These are phyloP conservation scores for Rhizopus stolonifer DNA, from an alignment of 371 early-diverging fungal genomes.

Conservation along the genomic window DNA sequence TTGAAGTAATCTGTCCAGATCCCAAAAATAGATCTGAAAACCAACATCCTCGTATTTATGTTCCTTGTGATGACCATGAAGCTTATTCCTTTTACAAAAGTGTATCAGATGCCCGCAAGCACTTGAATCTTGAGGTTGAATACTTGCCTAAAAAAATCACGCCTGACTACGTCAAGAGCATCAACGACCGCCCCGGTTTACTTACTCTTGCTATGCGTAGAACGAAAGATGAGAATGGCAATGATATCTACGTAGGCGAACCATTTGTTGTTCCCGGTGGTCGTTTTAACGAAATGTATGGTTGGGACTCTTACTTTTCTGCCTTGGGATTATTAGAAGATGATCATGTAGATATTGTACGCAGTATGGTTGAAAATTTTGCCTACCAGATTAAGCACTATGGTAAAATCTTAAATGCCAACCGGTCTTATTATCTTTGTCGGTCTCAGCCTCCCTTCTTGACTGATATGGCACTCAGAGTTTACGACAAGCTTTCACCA, in stretches of 20 bases:
- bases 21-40: conserved; percentile 80
- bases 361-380: conserved; percentile 94
- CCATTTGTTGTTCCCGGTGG: conserved; percentile 97
- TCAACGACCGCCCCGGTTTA: conserved; percentile 87
- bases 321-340: conserved; percentile 84
- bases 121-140: conserved; percentile 77
- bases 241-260: conserved; percentile 60
- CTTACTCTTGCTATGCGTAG: conserved; percentile 76
- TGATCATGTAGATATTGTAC: conserved; percentile 74
- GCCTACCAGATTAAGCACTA: conserved; percentile 92
- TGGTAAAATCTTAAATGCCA: conserved; percentile 95
- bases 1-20: conserved; percentile 84
- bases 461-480: conserved; percentile 87
- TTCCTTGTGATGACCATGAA: conserved; percentile 75
- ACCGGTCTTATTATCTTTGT: conserved; percentile 92
- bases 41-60: conserved; percentile 77
- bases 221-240: conserved; percentile 49
- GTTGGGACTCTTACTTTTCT: conserved; percentile 96
- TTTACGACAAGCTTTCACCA: conserved; percentile 56
- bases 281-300: conserved; percentile 97
- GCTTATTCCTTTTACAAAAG: conserved; percentile 76
- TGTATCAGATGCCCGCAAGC: conserved; percentile 58
- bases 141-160: conserved; percentile 83
- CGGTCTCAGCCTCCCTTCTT: conserved; percentile 97
- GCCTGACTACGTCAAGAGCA: conserved; percentile 83